Percentiles rank a stretch among this genome's conserved stretches.
phyloP scores from a whole-genome alignment of 169 alveolate species.

The Cystoisospora suis region DNA sequence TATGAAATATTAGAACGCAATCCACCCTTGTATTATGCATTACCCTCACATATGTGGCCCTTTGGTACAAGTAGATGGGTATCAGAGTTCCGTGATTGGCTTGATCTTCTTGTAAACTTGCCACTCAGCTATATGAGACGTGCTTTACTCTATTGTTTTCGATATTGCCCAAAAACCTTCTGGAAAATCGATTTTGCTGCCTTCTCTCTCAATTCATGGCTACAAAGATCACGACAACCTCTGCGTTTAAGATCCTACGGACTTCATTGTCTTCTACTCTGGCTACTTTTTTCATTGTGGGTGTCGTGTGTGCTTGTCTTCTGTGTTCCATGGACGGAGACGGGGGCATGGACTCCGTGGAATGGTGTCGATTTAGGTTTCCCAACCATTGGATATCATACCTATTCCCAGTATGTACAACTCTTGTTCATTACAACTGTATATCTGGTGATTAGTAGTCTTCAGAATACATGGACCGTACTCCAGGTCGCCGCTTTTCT shows the following conservation, averaged over 20 bases:
- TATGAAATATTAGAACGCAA: constrained; percentile 67
- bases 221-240: constrained; percentile 61
- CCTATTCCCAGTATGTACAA: background rate
- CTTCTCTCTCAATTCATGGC: constrained; percentile 7
- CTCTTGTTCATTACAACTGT: background rate
- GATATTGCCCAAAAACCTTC: constrained; percentile 53
- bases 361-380: constrained; percentile 43
- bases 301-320: constrained; percentile 72
- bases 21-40: constrained; percentile 72
- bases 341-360: constrained; percentile 62
- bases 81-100: constrained; percentile 46
- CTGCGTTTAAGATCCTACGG: constrained; percentile 69
- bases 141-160: constrained; percentile 46
- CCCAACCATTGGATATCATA: constrained; percentile 58
- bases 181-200: too few relatives aligned
- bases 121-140: constrained; percentile 21
- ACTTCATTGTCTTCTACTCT: constrained; percentile 65
- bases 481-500: background rate
- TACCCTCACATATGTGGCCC: constrained; percentile 73
- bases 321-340: constrained; percentile 60
- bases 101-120: constrained; percentile 50
- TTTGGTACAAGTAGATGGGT: constrained; percentile 46
- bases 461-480: background rate
- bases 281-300: constrained; percentile 76
- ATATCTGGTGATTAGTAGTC: background rate